Conservation (phyloP, 768 basidiomycete genomes). For the Coprinellus micaceus region DNA sequence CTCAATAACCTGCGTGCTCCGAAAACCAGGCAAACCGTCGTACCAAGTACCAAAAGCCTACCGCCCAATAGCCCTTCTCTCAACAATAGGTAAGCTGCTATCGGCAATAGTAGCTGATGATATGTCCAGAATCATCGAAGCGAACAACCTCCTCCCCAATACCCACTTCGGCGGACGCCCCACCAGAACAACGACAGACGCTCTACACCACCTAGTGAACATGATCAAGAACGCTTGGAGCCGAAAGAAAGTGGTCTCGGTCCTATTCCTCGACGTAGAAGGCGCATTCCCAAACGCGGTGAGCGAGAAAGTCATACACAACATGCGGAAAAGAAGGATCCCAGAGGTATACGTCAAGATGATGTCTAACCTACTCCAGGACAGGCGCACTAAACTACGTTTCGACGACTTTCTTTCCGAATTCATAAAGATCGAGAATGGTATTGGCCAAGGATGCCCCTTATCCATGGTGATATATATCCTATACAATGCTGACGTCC, state of each 20-base stretch:
- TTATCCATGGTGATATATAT: conserved; percentile 23
- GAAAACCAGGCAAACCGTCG: conserved; percentile 31
- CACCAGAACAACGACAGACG: conserved; percentile 31
- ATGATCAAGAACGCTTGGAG: conserved; percentile 37
- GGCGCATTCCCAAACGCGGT: conserved; percentile 38
- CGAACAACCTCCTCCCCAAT: conserved; percentile 24
- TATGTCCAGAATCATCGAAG: conserved; percentile 23
- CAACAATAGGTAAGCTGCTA: conserved; percentile 28
- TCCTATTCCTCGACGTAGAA: conserved; percentile 38
- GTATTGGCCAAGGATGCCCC: conserved; percentile 25
- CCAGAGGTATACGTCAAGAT: conserved; percentile 11
- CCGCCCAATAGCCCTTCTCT: conserved; percentile 30
- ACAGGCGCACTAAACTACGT: conserved; percentile 14
- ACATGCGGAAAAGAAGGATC: conserved; percentile 24
- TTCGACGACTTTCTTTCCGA: too few relatives aligned
- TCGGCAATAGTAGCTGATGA: conserved; percentile 19
- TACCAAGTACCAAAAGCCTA: conserved; percentile 31
- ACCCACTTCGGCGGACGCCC: conserved; percentile 35
- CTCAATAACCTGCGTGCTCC: too few relatives aligned
- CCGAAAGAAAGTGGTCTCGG: conserved; percentile 24
- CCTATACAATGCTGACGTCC: too few relatives aligned
- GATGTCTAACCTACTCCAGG: conserved; percentile 7
- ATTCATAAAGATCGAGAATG: conserved; percentile 14
- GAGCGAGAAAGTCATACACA: conserved; percentile 24
- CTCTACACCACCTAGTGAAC: conserved; percentile 27